Percentiles rank a stretch among this genome's conserved stretches.
These are phyloP conservation scores for Phytopythium cucurbitacearum DNA, from an alignment of 352 stramenopile genomes.

Conservation along the genomic window DNA sequence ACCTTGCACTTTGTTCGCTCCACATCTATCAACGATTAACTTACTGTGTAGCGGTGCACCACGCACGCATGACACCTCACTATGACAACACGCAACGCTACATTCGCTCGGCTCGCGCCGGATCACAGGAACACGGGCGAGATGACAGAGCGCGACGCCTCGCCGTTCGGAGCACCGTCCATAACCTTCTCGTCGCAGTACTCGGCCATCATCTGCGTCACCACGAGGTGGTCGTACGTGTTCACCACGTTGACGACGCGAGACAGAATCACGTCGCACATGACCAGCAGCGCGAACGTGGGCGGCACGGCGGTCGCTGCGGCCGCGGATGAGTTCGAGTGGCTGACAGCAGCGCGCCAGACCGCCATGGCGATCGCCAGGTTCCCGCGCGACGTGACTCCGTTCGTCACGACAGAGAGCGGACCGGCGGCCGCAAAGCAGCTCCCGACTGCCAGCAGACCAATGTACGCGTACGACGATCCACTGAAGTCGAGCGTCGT, in stretches of 20 bases:
- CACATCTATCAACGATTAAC: too few species aligned
- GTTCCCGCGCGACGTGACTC: conserved; percentile 13
- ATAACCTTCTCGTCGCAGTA: conserved; percentile 41
- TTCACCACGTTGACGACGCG: conserved; percentile 24
- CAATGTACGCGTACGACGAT: conserved; percentile 13
- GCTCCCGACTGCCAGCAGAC: conserved; percentile 26
- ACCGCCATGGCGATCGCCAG: conserved; percentile 20
- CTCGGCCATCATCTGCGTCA: conserved; percentile 37
- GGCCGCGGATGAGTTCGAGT: background rate
- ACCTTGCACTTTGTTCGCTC: too few species aligned
- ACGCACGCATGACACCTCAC: too few species aligned
- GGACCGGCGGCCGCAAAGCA: conserved; percentile 23
- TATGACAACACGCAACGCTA: background rate
- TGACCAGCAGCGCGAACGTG: conserved; percentile 36
- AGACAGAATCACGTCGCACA: conserved; percentile 35
- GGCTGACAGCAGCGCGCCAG: conserved; percentile 13
- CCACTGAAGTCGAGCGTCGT: conserved; percentile 10
- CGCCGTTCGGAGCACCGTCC: conserved; percentile 1
- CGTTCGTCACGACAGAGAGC: conserved; percentile 2
- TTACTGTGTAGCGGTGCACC: too few species aligned
- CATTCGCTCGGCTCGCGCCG: background rate
- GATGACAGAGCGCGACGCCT: background rate
- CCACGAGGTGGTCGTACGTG: conserved; percentile 32
- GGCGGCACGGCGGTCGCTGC: conserved; percentile 7
- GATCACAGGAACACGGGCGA: conserved; percentile 1